phyloP scores from a whole-genome alignment of 306 rosid genomes.

The Bauhinia variegata region DNA sequence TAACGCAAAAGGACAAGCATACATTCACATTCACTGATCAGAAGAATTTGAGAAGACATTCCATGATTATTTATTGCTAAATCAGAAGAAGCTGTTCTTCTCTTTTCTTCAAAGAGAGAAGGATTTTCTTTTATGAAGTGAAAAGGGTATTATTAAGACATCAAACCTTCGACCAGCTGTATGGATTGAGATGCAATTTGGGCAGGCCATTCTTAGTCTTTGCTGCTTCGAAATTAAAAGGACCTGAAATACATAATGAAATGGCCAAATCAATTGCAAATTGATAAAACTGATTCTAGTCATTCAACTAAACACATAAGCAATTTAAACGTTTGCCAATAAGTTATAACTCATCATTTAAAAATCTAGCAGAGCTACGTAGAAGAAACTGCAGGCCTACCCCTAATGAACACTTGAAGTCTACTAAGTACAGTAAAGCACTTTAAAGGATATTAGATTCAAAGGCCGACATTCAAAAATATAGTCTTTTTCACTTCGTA shows the following conservation, averaged over 20 bases:
- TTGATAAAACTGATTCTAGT: background rate
- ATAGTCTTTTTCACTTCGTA: too few relatives aligned
- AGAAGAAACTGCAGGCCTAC: background rate
- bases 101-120: background rate
- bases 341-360: background rate
- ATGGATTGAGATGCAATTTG: conserved; percentile 75
- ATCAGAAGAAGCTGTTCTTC: conserved; percentile 1
- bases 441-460: too few relatives aligned
- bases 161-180: conserved; percentile 90
- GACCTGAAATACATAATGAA: conserved; percentile 63
- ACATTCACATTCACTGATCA: background rate
- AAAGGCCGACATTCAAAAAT: too few relatives aligned
- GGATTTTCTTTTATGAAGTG: conserved; percentile 3
- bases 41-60: background rate
- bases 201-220: conserved; percentile 58
- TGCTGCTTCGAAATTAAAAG: conserved; percentile 80
- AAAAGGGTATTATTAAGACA: conserved; percentile 22
- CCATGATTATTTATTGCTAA: conserved; percentile 12
- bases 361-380: background rate
- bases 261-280: conserved; percentile 1
- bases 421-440: background rate
- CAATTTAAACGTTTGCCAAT: background rate
- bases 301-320: background rate
- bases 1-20: conserved; percentile 34
- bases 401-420: too few relatives aligned